Percentiles rank a stretch among this genome's conserved stretches.
Conservation (phyloP, 1,284 basidiomycete species). For the Leccinum subatratum region DNA sequence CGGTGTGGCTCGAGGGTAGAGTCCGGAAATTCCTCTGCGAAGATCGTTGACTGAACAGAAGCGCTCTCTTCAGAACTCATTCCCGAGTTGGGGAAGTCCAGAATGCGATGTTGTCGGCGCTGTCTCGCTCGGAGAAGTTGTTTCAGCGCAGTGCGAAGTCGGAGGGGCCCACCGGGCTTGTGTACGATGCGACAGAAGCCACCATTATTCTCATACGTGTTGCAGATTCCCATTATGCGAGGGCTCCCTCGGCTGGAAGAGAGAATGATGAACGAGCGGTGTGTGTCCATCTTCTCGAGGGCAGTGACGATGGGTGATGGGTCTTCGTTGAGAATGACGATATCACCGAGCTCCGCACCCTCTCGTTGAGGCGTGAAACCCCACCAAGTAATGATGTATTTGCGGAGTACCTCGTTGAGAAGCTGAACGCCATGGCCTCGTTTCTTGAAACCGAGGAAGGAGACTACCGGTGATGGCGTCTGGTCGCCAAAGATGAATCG, state of each 20-base stretch:
- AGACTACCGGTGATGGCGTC: constrained; percentile 50
- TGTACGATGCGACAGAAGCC: constrained; percentile 83
- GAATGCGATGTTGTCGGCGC: constrained; percentile 28
- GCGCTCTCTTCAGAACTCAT: constrained; percentile 26
- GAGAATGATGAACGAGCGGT: constrained; percentile 69
- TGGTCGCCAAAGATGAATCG: constrained; percentile 46
- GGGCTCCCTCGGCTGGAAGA: constrained; percentile 68
- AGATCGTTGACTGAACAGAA: constrained; percentile 31
- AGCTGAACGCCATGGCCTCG: constrained; percentile 67
- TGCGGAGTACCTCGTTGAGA: constrained; percentile 56
- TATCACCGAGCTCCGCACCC: constrained; percentile 55
- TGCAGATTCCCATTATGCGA: constrained; percentile 56
- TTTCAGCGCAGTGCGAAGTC: constrained; percentile 65
- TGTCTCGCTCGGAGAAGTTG: constrained; percentile 60
- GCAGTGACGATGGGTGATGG: constrained; percentile 54
- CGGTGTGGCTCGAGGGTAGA: constrained; percentile 17
- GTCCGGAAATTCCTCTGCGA: constrained; percentile 25
- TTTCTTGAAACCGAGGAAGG: constrained; percentile 71
- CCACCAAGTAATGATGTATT: constrained; percentile 76
- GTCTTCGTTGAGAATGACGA: constrained; percentile 84
- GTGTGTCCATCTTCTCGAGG: constrained; percentile 52
- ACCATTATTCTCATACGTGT: constrained; percentile 73
- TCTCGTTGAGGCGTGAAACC: constrained; percentile 56
- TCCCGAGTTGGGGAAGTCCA: constrained; percentile 15
- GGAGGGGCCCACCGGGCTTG: constrained; percentile 85